Evolutionary conservation across 768 basidiomycete species (phyloP), one percentile per base, ranked within the genome.

Genomic region (Paxillus involutus): DNA sequence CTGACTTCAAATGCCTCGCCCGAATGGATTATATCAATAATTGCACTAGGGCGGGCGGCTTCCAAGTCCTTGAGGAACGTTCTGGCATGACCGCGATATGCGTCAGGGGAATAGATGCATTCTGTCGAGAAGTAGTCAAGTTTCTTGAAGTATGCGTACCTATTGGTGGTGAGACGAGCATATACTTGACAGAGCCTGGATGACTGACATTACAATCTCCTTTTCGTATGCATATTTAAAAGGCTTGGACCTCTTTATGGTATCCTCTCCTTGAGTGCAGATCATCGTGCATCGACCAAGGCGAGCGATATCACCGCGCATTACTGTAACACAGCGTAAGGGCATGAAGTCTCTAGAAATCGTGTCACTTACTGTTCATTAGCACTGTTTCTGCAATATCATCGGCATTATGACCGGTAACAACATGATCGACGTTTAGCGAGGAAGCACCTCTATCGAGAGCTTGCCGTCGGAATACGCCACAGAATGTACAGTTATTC

Each of bases 221-320:
- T 99, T 99, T 76, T 99, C 97, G 63, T 98, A 98, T 0, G 94
- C 89, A 66, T 98, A 99, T 69, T 98, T 98, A 80, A 99, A 98
- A n/a, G 97, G 97, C 73, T 99, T 99, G 46, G 91, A 94, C 52
- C 97, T 83, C 69, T 86, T 92, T 69, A 98, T 98, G 1, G 94
- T 95, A 64, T 97, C 94, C 68, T 97, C 96, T 39, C 94, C 94
- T 68, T 94, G 86, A 0, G 97, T 99, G 54, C 93, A 96, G 56
- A 99, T 95, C 37, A 86, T 78, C 1, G 96, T 98, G 71, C 97
- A 98, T 48, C 97, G 81, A 4, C 92, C 91, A 12, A 99, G 79
- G 37, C 97, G 83, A 14, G 95, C 92, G 45, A 98, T 94, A 71
- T 99, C 97, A 7, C 97, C 97, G 43, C 97, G 85, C 88, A 99